Evolutionary conservation across 345 rosid species (phyloP).

Genomic region (Populus davidiana): DNA sequence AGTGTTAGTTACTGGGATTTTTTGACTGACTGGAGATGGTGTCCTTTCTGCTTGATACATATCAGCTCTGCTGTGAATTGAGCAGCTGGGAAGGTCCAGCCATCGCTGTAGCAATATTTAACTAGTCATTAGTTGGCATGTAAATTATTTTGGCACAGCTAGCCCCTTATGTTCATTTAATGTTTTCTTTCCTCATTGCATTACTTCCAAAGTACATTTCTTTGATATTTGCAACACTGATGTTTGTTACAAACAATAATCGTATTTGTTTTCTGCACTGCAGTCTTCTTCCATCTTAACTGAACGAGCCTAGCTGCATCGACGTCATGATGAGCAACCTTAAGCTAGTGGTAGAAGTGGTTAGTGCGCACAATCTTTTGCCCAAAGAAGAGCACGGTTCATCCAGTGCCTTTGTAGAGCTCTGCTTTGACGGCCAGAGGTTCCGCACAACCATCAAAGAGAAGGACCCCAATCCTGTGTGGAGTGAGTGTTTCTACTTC

Average conservation of each 20-base stretch:
- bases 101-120: background rate
- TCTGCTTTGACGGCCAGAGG: conserved; percentile 79
- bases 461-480: conserved; percentile 82
- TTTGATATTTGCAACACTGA: background rate
- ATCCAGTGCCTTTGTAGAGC: conserved; percentile 78
- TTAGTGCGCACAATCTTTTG: conserved; percentile 86
- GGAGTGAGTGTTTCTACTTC: conserved; percentile 98
- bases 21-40: background rate
- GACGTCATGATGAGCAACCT: conserved; percentile 57
- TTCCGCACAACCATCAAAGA: conserved; percentile 85
- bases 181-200: background rate
- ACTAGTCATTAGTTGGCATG: background rate
- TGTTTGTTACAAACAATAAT: background rate
- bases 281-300: conserved; percentile 23
- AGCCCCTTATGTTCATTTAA: background rate
- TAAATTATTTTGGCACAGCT: background rate
- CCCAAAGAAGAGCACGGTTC: conserved; percentile 96
- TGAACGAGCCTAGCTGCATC: conserved; percentile 13
- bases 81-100: background rate
- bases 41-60: background rate
- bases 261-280: conserved; percentile 23
- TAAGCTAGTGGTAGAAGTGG: conserved; percentile 82
- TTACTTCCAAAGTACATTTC: background rate
- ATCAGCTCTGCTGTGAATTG: background rate
- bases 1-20: background rate